Conservation (phyloP, 2,329 filamentous ascomycete species). For the Beauveria caledonica region DNA sequence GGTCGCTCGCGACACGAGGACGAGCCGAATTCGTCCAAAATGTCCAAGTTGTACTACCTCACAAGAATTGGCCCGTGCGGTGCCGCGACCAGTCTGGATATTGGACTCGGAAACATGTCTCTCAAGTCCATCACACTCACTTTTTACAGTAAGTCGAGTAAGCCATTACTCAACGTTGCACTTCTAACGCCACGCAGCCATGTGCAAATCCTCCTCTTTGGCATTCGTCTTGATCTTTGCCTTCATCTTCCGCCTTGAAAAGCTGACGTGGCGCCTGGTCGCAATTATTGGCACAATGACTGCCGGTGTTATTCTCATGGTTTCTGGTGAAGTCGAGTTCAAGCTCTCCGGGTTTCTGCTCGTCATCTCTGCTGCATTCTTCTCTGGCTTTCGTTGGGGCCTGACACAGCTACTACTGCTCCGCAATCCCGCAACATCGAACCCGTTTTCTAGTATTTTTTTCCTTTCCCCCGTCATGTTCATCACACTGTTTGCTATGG, state of each 20-base stretch:
- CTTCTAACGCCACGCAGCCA: slow-evolving; percentile 45
- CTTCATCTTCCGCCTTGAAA: slow-evolving; percentile 86
- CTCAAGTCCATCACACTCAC: slow-evolving; percentile 94
- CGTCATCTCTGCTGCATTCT: slow-evolving; percentile 88
- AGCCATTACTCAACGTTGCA: slow-evolving; percentile 5
- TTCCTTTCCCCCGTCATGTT: slow-evolving; percentile 99
- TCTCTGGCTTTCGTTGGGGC: slow-evolving; percentile 96
- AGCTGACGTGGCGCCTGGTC: slow-evolving; percentile 76
- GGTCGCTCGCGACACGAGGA: slow-evolving; percentile 43
- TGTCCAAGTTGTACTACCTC: slow-evolving; percentile 86
- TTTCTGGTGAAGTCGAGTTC: slow-evolving; percentile 89
- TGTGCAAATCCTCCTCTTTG: slow-evolving; percentile 97
- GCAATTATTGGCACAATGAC: slow-evolving; percentile 90
- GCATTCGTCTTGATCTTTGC: slow-evolving; percentile 94
- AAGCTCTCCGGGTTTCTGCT: slow-evolving; percentile 79
- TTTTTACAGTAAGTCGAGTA: slow-evolving; percentile 66
- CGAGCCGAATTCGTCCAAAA: slow-evolving; percentile 53
- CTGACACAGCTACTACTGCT: slow-evolving; percentile 94
- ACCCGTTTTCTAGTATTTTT: slow-evolving; percentile 95
- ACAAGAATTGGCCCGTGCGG: slow-evolving; percentile 89
- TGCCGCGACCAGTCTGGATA: slow-evolving; percentile 86
- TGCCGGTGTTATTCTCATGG: slow-evolving; percentile 92
- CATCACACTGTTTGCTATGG: slow-evolving; percentile 66
- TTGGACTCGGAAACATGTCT: slow-evolving; percentile 91
- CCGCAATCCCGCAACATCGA: slow-evolving; percentile 87